Percentiles rank a stretch among this genome's conserved stretches.
These are phyloP conservation scores for Endoconidiophora polonica DNA, from an alignment of 2,329 filamentous ascomycete species.

Conservation along the genomic window DNA sequence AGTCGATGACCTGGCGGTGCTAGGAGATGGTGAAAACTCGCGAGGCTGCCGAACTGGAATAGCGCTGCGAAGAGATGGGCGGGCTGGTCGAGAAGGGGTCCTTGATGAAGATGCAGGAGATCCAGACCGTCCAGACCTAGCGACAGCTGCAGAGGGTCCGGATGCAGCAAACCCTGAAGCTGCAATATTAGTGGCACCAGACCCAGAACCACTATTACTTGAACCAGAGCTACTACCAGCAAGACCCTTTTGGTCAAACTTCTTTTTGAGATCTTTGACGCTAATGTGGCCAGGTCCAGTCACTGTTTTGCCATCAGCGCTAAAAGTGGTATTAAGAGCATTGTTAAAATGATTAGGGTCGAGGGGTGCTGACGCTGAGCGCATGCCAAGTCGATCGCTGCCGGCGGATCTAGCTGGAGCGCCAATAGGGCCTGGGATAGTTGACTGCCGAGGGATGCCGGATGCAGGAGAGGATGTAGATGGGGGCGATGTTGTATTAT, in stretches of 20 bases:
- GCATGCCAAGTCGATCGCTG: background rate
- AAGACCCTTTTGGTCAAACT: slow-evolving; percentile 49
- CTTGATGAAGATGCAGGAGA: background rate
- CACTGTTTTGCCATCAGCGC: background rate
- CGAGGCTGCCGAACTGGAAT: slow-evolving; percentile 11
- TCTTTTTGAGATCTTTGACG: slow-evolving; percentile 64
- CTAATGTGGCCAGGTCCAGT: slow-evolving; percentile 24
- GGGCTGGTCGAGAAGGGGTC: slow-evolving; percentile 4
- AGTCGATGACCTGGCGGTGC: slow-evolving; percentile 4
- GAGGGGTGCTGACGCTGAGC: slow-evolving; percentile 10
- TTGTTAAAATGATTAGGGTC: slow-evolving; percentile 7
- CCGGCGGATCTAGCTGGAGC: background rate
- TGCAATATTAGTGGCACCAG: background rate
- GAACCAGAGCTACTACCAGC: slow-evolving; percentile 8
- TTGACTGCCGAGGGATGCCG: slow-evolving; percentile 6
- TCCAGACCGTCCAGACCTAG: background rate
- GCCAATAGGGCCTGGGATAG: slow-evolving; percentile 9
- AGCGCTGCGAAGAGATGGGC: slow-evolving; percentile 7
- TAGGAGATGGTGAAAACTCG: slow-evolving; percentile 11
- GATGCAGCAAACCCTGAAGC: slow-evolving; percentile 2
- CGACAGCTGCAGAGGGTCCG: background rate
- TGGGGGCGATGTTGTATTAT: too few species aligned
- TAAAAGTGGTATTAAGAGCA: background rate
- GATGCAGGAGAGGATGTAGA: background rate
- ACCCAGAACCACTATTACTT: background rate